A percentile compares a stretch with the other conserved stretches of the same genome.
These are phyloP conservation scores for Nicotiana sylvestris DNA, from an alignment of 257 asterid species.

Conservation along the genomic window DNA sequence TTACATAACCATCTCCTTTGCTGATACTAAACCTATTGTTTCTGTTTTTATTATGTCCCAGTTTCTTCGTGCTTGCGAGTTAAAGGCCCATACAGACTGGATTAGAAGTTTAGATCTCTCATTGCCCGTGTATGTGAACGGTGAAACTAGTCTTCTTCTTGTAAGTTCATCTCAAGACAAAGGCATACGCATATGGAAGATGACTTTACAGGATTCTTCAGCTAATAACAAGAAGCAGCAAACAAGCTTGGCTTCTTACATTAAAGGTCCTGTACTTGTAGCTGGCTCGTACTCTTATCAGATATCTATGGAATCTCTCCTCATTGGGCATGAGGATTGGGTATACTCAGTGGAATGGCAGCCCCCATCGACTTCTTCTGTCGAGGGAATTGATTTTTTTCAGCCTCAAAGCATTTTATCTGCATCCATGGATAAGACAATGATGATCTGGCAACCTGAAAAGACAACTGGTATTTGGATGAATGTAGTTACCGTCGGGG, in stretches of 20 bases:
- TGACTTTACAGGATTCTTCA: conserved; percentile 39
- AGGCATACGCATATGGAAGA: conserved; percentile 96
- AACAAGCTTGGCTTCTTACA: conserved; percentile 71
- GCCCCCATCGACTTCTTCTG: conserved; percentile 54
- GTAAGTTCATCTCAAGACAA: conserved; percentile 98
- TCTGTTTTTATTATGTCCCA: conserved; percentile 24
- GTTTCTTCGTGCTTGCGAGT: conserved; percentile 81
- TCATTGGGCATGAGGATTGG: conserved; percentile 98
- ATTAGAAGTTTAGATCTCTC: conserved; percentile 93
- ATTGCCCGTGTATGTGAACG: conserved; percentile 48
- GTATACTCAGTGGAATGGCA: conserved; percentile 97
- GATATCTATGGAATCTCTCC: conserved; percentile 84
- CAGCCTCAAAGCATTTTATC: conserved; percentile 92
- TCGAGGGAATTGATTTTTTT: conserved; percentile 43
- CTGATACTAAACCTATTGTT: conserved; percentile 17
- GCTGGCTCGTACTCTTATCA: conserved; percentile 65
- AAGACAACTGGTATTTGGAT: conserved; percentile 95
- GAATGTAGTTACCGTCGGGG: conserved; percentile 95
- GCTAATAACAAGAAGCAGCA: conserved; percentile 34
- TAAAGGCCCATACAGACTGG: conserved; percentile 96
- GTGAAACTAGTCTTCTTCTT: conserved; percentile 54
- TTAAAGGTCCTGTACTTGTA: conserved; percentile 80
- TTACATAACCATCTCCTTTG: neutral
- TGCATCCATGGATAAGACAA: conserved; percentile 97
- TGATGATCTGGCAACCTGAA: conserved; percentile 99